Evolutionary conservation across 179 eudicot genomes (phyloP).

Genomic region (Spergularia azorica): DNA sequence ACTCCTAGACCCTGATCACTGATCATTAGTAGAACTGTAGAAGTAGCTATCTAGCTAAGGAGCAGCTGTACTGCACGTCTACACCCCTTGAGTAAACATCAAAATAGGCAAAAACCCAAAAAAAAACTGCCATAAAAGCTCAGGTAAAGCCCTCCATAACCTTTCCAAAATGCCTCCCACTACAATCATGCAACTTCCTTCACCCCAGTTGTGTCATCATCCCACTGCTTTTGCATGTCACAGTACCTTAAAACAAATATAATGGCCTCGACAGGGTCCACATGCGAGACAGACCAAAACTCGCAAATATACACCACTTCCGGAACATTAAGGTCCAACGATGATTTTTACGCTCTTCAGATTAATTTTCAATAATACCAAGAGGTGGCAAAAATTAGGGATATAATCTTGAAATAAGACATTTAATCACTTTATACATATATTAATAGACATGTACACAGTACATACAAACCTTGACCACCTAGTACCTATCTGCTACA

Average conservation of each 20-base stretch:
- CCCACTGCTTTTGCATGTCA: background rate
- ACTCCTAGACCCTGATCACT: constrained; percentile 2
- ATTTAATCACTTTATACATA: background rate
- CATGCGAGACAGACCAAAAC: background rate
- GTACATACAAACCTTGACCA: constrained; percentile 5
- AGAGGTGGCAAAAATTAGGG: too few relatives aligned
- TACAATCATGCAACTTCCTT: constrained; percentile 7
- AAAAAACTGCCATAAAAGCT: background rate
- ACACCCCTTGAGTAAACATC: constrained; percentile 1
- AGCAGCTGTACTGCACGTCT: background rate
- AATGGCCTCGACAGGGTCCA: background rate
- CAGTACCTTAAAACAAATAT: constrained; percentile 11
- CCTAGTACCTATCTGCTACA: background rate
- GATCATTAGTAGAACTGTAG: background rate
- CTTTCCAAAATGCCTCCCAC: background rate
- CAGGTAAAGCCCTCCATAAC: background rate
- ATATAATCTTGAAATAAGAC: background rate
- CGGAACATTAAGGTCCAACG: too few relatives aligned
- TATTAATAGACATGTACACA: background rate
- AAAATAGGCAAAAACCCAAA: constrained; percentile 9
- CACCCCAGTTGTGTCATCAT: constrained; percentile 14
- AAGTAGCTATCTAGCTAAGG: background rate
- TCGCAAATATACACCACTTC: background rate
- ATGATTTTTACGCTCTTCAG: too few relatives aligned
- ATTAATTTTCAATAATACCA: too few relatives aligned